Conservation (phyloP, 2,329 filamentous ascomycete species). For the Botrytis medusae region DNA sequence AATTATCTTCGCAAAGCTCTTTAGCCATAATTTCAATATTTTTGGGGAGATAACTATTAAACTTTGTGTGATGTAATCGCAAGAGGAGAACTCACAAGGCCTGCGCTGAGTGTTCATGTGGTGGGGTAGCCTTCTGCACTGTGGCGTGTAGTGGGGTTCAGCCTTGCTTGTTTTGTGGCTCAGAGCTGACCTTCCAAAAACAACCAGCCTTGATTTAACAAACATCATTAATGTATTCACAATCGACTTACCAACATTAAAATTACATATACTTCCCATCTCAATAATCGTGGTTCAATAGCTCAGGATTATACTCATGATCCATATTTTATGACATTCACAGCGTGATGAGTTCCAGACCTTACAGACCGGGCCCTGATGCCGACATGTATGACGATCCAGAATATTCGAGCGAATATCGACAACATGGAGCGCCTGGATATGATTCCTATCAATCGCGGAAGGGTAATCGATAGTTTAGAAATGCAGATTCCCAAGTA, state of each 20-base stretch:
- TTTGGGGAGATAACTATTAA: not conserved
- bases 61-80: not conserved
- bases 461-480: constrained; percentile 42
- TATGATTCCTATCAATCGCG: constrained; percentile 37
- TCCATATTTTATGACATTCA: not conserved
- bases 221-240: not conserved
- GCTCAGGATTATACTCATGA: not conserved
- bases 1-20: constrained; percentile 50
- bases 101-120: not conserved
- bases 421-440: constrained; percentile 29
- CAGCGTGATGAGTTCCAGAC: constrained; percentile 17
- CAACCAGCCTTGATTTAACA: constrained; percentile 1
- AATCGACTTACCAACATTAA: not conserved
- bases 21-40: constrained; percentile 33
- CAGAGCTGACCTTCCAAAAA: not conserved
- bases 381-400: constrained; percentile 49
- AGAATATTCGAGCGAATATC: constrained; percentile 31
- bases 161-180: constrained; percentile 8
- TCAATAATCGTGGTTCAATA: not conserved
- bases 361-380: constrained; percentile 26
- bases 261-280: not conserved
- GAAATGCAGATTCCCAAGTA: constrained; percentile 33
- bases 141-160: constrained; percentile 6
- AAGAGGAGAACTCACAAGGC: not conserved
- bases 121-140: constrained; percentile 1